phyloP scores from a whole-genome alignment of 1,139 yeast genomes.

The Torulaspora globosa region DNA sequence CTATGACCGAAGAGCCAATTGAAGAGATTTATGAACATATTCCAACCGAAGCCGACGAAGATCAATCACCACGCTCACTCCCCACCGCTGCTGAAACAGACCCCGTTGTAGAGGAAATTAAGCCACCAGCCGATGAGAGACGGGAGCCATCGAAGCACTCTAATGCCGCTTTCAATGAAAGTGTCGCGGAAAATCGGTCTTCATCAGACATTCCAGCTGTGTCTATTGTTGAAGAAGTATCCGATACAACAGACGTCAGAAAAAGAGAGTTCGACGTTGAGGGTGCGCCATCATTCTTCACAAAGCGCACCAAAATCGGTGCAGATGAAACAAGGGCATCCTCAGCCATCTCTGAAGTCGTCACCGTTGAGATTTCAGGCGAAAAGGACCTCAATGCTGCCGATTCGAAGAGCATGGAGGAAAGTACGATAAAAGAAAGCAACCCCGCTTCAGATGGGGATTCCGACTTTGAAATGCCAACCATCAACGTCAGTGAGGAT shows the following conservation, averaged over 20 bases:
- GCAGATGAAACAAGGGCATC: neutral
- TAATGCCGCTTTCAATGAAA: neutral
- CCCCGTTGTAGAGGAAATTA: neutral
- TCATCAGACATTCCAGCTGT: neutral
- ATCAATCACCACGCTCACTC: slow-evolving; percentile 25
- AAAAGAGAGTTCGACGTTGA: slow-evolving; percentile 14
- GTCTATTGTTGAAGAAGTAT: neutral
- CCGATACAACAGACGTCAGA: slow-evolving; percentile 16
- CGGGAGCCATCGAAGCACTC: slow-evolving; percentile 20
- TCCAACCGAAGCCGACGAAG: slow-evolving; percentile 25
- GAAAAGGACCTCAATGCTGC: neutral
- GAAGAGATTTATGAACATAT: neutral
- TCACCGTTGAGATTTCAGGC: neutral
- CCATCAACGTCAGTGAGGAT: slow-evolving; percentile 43
- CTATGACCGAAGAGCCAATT: slow-evolving; percentile 22
- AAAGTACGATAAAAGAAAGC: slow-evolving; percentile 30
- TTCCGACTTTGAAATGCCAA: slow-evolving; percentile 57
- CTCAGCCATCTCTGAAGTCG: neutral
- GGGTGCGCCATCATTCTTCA: slow-evolving; percentile 6
- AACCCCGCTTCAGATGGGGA: slow-evolving; percentile 37
- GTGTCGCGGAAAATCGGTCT: neutral
- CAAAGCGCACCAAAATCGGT: slow-evolving; percentile 5
- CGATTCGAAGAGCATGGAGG: slow-evolving; percentile 23
- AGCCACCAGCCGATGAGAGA: neutral
- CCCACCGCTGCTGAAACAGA: neutral